Conservation (phyloP, 768 basidiomycete species). For the Ramaria rubella region DNA sequence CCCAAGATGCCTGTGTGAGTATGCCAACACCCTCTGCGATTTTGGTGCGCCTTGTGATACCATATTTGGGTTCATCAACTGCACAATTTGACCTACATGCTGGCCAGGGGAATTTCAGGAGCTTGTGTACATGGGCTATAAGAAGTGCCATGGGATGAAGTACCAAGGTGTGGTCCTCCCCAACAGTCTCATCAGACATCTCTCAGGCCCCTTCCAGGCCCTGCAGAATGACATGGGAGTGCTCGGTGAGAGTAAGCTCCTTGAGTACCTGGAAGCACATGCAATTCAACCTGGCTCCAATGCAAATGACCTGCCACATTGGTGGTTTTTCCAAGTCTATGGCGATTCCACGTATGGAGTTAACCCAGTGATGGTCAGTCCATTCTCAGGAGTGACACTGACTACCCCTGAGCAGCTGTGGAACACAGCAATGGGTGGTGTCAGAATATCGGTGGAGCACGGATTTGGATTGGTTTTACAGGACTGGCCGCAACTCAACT, state of each 20-base stretch:
- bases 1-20: constrained; percentile 11
- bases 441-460: constrained; percentile 24
- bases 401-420: constrained; percentile 17
- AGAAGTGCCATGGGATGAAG: constrained; percentile 25
- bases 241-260: constrained; percentile 13
- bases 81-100: constrained; percentile 17
- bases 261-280: constrained; percentile 2
- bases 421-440: constrained; percentile 22
- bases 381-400: constrained; percentile 12
- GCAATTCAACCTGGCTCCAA: constrained; percentile 11
- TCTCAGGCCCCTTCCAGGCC: constrained; percentile 20
- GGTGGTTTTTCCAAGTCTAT: constrained; percentile 16
- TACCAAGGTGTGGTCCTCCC: constrained; percentile 24
- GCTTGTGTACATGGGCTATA: constrained; percentile 19
- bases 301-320: constrained; percentile 3
- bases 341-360: constrained; percentile 24
- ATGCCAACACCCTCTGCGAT: constrained; percentile 14
- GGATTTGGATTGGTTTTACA: constrained; percentile 20
- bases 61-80: constrained; percentile 21
- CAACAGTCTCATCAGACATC: constrained; percentile 22
- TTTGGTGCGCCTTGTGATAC: constrained; percentile 14
- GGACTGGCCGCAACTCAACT: constrained; percentile 23
- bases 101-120: constrained; percentile 15
- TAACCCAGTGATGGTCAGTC: constrained; percentile 15
- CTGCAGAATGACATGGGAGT: constrained; percentile 16